These are phyloP conservation scores for Chaetomium fimeti DNA, from an alignment of 495 filamentous ascomycete species.

Conservation along the genomic window DNA sequence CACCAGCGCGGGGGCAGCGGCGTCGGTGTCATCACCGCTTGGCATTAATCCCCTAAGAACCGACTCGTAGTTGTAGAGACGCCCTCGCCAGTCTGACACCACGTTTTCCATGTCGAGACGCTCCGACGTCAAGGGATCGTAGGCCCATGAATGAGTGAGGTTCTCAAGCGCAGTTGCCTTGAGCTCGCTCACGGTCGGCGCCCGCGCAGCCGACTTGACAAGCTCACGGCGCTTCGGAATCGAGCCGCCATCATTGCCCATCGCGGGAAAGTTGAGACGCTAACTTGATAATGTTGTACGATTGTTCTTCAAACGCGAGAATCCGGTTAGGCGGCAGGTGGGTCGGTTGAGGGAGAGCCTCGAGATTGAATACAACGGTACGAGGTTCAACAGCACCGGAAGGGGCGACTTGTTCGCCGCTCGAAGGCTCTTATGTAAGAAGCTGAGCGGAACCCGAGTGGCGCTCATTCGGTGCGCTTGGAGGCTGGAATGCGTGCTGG, in stretches of 20 bases:
- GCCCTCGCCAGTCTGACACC: slow-evolving; percentile 81
- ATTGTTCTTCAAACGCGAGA: neutral
- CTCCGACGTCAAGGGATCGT: slow-evolving; percentile 79
- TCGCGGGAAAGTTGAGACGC: slow-evolving; percentile 36
- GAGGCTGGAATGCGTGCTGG: too few species aligned
- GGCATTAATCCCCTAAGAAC: slow-evolving; percentile 78
- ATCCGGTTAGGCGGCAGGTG: neutral
- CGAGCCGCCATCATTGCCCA: slow-evolving; percentile 91
- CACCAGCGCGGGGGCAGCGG: slow-evolving; percentile 15
- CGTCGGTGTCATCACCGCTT: slow-evolving; percentile 40
- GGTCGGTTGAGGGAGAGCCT: neutral
- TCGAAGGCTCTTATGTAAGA: too few species aligned
- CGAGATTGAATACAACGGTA: neutral
- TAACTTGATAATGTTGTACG: neutral
- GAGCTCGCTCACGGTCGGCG: slow-evolving; percentile 79
- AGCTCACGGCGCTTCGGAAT: slow-evolving; percentile 96
- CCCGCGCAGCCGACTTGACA: slow-evolving; percentile 80
- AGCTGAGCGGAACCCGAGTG: too few species aligned
- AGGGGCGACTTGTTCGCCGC: neutral
- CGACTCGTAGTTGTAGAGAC: slow-evolving; percentile 93
- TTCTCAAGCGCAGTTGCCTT: slow-evolving; percentile 84
- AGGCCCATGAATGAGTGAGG: slow-evolving; percentile 79
- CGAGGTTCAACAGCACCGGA: neutral
- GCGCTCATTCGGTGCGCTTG: neutral
- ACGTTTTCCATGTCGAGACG: slow-evolving; percentile 65